phyloP scores from a whole-genome alignment of 768 basidiomycete species.

The Serendipita vermifera region DNA sequence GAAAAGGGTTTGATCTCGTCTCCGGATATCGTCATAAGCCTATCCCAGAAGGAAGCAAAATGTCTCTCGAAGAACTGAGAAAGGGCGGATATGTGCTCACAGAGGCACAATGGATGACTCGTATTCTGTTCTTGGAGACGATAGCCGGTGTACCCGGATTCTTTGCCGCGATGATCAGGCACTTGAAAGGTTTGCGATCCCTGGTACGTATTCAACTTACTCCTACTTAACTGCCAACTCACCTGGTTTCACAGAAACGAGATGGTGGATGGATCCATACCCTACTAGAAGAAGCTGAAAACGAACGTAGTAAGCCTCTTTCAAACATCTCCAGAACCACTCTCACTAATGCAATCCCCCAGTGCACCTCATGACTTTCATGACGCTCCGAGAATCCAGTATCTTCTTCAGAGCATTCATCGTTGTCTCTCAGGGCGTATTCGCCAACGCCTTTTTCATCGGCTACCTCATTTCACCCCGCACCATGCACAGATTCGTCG shows the following conservation, averaged over 20 bases:
- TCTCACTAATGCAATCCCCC: slow-evolving; percentile 6
- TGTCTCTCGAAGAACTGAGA: slow-evolving; percentile 62
- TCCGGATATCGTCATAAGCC: slow-evolving; percentile 73
- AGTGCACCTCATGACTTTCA: slow-evolving; percentile 61
- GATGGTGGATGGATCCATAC: slow-evolving; percentile 81
- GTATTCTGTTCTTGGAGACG: slow-evolving; percentile 66
- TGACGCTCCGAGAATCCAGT: slow-evolving; percentile 76
- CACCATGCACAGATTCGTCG: slow-evolving; percentile 84
- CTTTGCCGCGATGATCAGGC: slow-evolving; percentile 76
- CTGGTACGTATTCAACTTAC: slow-evolving; percentile 42
- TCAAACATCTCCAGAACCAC: slow-evolving; percentile 24
- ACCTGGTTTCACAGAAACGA: slow-evolving; percentile 27
- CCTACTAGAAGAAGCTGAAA: slow-evolving; percentile 86
- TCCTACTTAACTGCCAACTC: slow-evolving; percentile 6
- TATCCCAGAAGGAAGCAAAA: slow-evolving; percentile 44
- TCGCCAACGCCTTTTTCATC: slow-evolving; percentile 67
- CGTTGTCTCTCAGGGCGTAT: slow-evolving; percentile 72
- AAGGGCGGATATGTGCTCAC: slow-evolving; percentile 60
- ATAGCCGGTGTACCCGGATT: slow-evolving; percentile 94
- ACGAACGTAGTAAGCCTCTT: slow-evolving; percentile 95
- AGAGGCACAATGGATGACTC: slow-evolving; percentile 61
- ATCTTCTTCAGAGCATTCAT: slow-evolving; percentile 69
- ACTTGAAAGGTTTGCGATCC: slow-evolving; percentile 74
- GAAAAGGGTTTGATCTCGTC: slow-evolving; percentile 67
- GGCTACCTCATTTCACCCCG: slow-evolving; percentile 60